Conservation (phyloP, 83 land plant species). For the Thuja plicata region DNA sequence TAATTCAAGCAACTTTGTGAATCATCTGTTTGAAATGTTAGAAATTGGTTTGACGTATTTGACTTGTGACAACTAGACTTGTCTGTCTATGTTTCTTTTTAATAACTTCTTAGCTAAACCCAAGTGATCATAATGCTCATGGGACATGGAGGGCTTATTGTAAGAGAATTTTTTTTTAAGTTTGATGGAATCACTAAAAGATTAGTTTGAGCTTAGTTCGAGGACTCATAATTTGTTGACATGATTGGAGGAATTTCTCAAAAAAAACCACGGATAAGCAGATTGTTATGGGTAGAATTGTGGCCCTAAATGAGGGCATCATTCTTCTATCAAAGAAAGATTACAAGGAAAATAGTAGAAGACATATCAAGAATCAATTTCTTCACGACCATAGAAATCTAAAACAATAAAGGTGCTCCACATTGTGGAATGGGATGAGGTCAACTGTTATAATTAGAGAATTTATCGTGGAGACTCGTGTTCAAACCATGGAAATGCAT, state of each 20-base stretch:
- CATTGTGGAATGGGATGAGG: too few species aligned
- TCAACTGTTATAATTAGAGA: too few species aligned
- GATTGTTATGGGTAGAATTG: neutral
- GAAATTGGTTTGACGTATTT: too few species aligned
- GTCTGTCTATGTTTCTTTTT: too few species aligned
- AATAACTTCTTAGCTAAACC: neutral
- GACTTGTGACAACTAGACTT: too few species aligned
- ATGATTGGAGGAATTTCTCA: neutral
- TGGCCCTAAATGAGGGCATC: neutral
- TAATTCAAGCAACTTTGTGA: too few species aligned
- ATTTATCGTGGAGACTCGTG: too few species aligned
- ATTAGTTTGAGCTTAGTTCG: neutral
- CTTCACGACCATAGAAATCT: too few species aligned
- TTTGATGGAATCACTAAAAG: neutral
- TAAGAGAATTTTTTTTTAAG: neutral
- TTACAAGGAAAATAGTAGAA: neutral
- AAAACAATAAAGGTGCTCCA: neutral
- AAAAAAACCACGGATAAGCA: neutral
- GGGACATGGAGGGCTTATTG: neutral
- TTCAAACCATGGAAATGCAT: too few species aligned
- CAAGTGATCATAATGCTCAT: neutral
- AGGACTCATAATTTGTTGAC: neutral
- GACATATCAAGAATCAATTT: too few species aligned
- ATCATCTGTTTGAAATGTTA: too few species aligned
- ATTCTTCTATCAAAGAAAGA: neutral